phyloP scores from a whole-genome alignment of 768 basidiomycete species.

The Mycena galericulata region DNA sequence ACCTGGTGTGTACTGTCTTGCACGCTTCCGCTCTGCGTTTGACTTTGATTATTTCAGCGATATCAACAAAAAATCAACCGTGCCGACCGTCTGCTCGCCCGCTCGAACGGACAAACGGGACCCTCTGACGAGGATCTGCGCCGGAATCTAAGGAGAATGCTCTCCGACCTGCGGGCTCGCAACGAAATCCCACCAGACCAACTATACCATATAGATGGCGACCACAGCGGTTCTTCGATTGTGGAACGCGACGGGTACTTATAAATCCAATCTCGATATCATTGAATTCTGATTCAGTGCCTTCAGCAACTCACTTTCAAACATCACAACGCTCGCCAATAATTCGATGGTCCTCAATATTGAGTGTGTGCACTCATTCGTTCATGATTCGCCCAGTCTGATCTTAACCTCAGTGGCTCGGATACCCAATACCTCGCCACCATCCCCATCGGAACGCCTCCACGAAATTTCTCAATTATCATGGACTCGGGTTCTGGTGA shows the following conservation, averaged over 20 bases:
- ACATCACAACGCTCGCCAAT: not conserved
- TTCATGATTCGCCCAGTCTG: not conserved
- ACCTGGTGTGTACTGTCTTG: not conserved
- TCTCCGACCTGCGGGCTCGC: not conserved
- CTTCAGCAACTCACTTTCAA: not conserved
- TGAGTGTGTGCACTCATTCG: not conserved
- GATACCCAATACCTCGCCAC: slow-evolving; percentile 37
- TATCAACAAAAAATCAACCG: slow-evolving; percentile 21
- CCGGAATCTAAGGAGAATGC: not conserved
- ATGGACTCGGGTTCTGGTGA: slow-evolving; percentile 74
- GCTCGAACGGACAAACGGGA: not conserved
- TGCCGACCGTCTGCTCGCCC: slow-evolving; percentile 14
- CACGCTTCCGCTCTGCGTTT: not conserved
- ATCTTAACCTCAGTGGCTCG: not conserved
- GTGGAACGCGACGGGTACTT: not conserved
- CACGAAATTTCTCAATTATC: slow-evolving; percentile 55
- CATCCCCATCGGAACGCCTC: slow-evolving; percentile 60
- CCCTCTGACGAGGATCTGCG: slow-evolving; percentile 4
- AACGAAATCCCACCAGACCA: not conserved
- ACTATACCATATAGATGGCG: not conserved
- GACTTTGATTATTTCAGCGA: not conserved
- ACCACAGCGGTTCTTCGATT: not conserved
- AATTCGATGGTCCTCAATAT: not conserved
- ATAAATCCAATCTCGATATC: not conserved
- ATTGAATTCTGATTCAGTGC: not conserved